Evolutionary conservation across 2,329 filamentous ascomycete species (phyloP).

Genomic region (Diatrype stigma): DNA sequence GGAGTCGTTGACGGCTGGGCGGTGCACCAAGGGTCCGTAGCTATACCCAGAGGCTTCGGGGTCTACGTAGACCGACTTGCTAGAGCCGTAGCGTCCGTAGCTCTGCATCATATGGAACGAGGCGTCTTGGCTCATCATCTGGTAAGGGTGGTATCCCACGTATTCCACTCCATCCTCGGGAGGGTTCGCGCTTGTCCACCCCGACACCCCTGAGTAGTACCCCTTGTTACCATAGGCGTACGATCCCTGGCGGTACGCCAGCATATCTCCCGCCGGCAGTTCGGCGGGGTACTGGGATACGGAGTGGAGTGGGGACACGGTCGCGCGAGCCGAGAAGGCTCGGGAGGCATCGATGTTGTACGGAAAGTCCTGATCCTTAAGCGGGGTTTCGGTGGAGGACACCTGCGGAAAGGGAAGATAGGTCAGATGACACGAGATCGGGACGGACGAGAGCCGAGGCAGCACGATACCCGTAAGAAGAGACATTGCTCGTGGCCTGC

Average conservation of each 20-base stretch:
- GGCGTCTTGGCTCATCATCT: constrained; percentile 31
- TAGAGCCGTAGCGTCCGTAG: constrained; percentile 25
- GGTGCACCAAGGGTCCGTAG: constrained; percentile 34
- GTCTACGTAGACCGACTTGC: constrained; percentile 33
- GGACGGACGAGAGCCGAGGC: constrained; percentile 6
- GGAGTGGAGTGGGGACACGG: constrained; percentile 23
- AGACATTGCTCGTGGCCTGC: constrained; percentile 69
- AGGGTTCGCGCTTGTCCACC: constrained; percentile 32
- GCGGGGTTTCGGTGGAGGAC: constrained; percentile 32
- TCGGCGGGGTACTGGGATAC: constrained; percentile 31
- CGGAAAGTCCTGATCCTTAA: constrained; percentile 31
- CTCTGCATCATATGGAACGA: constrained; percentile 27
- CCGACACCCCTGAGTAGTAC: constrained; percentile 31
- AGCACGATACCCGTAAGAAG: constrained; percentile 67
- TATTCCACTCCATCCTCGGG: constrained; percentile 35
- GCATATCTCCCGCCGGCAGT: constrained; percentile 26
- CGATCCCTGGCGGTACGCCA: constrained; percentile 29
- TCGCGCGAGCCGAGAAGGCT: constrained; percentile 26
- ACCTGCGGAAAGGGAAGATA: constrained; percentile 26
- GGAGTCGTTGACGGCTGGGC: constrained; percentile 29
- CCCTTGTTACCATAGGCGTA: constrained; percentile 29
- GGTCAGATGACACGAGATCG: constrained; percentile 9
- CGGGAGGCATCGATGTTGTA: constrained; percentile 35
- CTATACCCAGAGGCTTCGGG: constrained; percentile 27
- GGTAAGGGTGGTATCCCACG: constrained; percentile 30